These are phyloP conservation scores for Pistacia integerrima DNA, from an alignment of 345 rosid genomes.

Conservation along the genomic window DNA sequence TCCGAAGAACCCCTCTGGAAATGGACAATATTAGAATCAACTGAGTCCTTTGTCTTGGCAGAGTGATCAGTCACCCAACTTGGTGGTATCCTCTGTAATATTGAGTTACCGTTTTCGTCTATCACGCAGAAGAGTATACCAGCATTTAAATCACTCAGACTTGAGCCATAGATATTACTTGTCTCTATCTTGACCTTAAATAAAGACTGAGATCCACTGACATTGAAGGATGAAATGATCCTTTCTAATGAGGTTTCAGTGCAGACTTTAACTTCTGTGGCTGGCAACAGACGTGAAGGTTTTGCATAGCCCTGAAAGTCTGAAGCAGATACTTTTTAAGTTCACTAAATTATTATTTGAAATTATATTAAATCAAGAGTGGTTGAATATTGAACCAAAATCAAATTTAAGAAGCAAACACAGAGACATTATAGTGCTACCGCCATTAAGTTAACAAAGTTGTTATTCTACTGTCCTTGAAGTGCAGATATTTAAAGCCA, in stretches of 20 bases:
- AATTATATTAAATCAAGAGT: conserved; percentile 8
- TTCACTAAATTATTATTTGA: conserved; percentile 1
- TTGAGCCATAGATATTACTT: conserved; percentile 67
- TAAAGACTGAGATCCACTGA: conserved; percentile 40
- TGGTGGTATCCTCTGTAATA: conserved; percentile 69
- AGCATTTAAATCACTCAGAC: conserved; percentile 60
- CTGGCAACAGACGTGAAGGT: conserved; percentile 62
- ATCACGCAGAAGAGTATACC: conserved; percentile 71
- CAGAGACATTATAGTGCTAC: background rate
- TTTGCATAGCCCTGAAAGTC: conserved; percentile 79
- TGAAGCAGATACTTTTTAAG: conserved; percentile 28
- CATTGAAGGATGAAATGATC: conserved; percentile 19
- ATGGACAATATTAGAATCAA: conserved; percentile 36
- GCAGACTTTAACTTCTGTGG: conserved; percentile 52
- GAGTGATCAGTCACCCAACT: conserved; percentile 34
- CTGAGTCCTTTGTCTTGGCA: conserved; percentile 25
- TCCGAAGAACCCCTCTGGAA: conserved; percentile 82
- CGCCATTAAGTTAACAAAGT: background rate
- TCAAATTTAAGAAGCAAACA: background rate
- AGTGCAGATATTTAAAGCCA: conserved; percentile 1
- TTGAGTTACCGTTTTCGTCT: conserved; percentile 62
- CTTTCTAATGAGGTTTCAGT: conserved; percentile 28
- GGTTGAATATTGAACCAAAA: conserved; percentile 7
- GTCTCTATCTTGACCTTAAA: conserved; percentile 68
- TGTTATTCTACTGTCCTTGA: background rate